Evolutionary conservation across 352 stramenopile species (phyloP), one percentile per base, ranked within the genome.

Genomic region (Phytophthora cryptogea): DNA sequence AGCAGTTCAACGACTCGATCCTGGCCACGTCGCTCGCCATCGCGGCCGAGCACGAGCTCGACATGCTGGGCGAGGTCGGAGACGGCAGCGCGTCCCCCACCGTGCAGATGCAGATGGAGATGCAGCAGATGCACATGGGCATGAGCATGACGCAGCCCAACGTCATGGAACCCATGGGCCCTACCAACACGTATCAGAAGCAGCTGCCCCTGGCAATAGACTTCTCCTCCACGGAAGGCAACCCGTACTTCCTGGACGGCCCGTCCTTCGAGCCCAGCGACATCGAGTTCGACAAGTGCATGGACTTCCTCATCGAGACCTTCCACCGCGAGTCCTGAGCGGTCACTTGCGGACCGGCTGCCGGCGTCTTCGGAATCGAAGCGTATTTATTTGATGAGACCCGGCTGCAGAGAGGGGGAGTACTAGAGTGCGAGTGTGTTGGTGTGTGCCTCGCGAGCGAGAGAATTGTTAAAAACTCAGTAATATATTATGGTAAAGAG

Each of bases 1-100:
- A 90, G 69, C 81, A 89, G 60, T 88, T 90, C 59, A 90, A 89
- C 48, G 81, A 90, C 62, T 90, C 81, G 41, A 90, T 90, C 54
- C 62, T 90, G 33, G 80, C 81, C 30, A 90, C 81, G 17, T 83
- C 81, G 23, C 68, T 90, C n/a, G 81, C 81, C 42, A 90, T 90
- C 49, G 72, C 78, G 4, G 81, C 81, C 30, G 81, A 90, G 58
- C 74, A 77, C 30, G 81, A 90, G 55, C 73, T 90, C 9, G 78
- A 86, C 46, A 76, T 86, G 78, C 67, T 89, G 41, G 81, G 72
- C 26, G 74, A 82, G 54, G 46, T 66, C 13, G 66, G 76, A 5
- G 68, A 80, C 43, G 69, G 67, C 26, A 66, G 63, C 42, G 46
- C 66, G n/a, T 66, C 73, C n/a, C 66, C 58, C 14, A 63, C 72